phyloP scores from a whole-genome alignment of 148 eudicot genomes.

The Pouteria glomerata region DNA sequence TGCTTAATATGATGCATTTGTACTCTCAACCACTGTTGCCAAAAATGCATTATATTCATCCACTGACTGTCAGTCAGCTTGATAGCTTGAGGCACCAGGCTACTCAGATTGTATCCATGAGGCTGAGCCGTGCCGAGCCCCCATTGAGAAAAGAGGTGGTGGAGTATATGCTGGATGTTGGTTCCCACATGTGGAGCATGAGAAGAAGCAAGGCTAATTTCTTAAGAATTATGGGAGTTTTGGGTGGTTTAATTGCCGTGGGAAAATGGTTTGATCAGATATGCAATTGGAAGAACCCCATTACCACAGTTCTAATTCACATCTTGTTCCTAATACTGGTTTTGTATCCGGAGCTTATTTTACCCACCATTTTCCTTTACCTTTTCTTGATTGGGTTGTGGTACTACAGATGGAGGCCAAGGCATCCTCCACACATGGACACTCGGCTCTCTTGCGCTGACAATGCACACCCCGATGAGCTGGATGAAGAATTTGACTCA shows the following conservation, averaged over 20 bases:
- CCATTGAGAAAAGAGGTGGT: conserved; percentile 12
- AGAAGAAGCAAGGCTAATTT: conserved; percentile 10
- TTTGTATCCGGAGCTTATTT: conserved; percentile 6
- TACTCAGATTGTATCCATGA: conserved; percentile 7
- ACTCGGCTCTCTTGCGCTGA: conserved; percentile 10
- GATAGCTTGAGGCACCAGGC: conserved; percentile 10
- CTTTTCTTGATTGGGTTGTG: conserved; percentile 8
- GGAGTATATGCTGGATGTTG: conserved; percentile 6
- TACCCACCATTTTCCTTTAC: conserved; percentile 12
- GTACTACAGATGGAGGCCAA: conserved; percentile 7
- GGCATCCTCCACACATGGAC: conserved; percentile 9
- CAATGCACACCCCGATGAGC: neutral
- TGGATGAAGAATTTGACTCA: conserved; percentile 2
- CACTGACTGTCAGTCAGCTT: conserved; percentile 2
- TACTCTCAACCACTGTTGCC: conserved; percentile 4
- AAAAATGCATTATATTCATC: conserved; percentile 10
- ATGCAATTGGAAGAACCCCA: conserved; percentile 7
- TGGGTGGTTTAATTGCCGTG: conserved; percentile 8
- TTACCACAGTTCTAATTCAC: conserved; percentile 8
- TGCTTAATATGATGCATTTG: conserved; percentile 11
- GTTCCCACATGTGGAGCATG: conserved; percentile 14
- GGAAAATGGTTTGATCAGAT: conserved; percentile 11
- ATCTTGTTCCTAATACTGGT: conserved; percentile 10
- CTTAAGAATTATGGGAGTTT: conserved; percentile 6
- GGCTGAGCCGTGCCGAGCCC: conserved; percentile 6